A percentile compares a stretch with the other conserved stretches of the same genome.
phyloP scores from a whole-genome alignment of 176 grass and related monocot genomes.

The Oryza meyeriana region DNA sequence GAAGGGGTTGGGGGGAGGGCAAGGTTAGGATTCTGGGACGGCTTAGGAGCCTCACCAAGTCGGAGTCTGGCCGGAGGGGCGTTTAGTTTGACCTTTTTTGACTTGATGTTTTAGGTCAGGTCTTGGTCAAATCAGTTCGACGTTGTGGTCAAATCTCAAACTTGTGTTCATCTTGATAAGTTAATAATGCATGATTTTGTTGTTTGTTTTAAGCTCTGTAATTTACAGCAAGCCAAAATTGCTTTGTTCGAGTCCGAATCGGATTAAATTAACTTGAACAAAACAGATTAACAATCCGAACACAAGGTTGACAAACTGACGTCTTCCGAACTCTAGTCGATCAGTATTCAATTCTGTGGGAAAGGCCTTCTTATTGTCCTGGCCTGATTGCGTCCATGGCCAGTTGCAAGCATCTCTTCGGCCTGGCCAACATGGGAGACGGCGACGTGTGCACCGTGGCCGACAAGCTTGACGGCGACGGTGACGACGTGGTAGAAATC shows the following conservation, averaged over 20 bases:
- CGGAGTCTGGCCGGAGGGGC: constrained; percentile 76
- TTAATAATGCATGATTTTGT: not conserved
- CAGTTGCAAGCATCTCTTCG: not conserved
- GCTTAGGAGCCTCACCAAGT: constrained; percentile 91
- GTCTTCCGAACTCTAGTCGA: too few species aligned
- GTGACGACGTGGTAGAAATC: not conserved
- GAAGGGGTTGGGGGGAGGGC: constrained; percentile 74
- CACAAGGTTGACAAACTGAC: not conserved
- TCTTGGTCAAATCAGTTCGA: not conserved
- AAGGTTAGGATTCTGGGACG: constrained; percentile 83
- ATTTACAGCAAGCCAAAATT: not conserved
- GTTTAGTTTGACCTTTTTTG: constrained; percentile 35
- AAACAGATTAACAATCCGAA: not conserved
- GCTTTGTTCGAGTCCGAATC: not conserved
- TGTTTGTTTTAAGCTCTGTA: not conserved
- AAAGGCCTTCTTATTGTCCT: too few species aligned
- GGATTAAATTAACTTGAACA: too few species aligned
- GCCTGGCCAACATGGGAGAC: not conserved
- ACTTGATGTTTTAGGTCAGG: constrained; percentile 12
- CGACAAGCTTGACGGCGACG: not conserved
- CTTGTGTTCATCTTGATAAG: not conserved
- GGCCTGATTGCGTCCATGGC: too few species aligned
- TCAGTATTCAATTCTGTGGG: too few species aligned
- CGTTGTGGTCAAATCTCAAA: not conserved
- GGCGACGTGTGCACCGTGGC: not conserved